Evolutionary conservation across 23 red algal genomes (phyloP).

Genomic region (Gracilariopsis chorda): DNA sequence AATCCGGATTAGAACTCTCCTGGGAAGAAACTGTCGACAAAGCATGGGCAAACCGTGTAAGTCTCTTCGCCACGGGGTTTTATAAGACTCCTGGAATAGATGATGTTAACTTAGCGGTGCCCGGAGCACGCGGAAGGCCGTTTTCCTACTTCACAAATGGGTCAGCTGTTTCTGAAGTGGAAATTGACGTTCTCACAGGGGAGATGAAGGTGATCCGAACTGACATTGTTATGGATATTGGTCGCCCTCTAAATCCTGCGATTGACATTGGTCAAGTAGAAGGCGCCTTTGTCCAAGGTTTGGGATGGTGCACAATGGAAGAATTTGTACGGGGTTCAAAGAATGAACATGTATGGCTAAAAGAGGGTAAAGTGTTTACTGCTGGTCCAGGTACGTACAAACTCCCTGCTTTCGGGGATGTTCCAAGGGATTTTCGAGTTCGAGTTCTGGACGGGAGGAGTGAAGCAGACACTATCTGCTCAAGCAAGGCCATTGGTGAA

Average conservation of each 20-base stretch:
- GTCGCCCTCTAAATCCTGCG: slow-evolving; percentile 72
- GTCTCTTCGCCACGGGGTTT: slow-evolving; percentile 75
- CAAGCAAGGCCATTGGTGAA: slow-evolving; percentile 85
- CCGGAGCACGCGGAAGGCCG: slow-evolving; percentile 44
- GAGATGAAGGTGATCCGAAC: slow-evolving; percentile 35
- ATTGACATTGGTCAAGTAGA: slow-evolving; percentile 93
- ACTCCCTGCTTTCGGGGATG: slow-evolving; percentile 72
- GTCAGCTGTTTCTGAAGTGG: slow-evolving; percentile 80
- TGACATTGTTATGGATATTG: slow-evolving; percentile 85
- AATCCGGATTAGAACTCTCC: neutral
- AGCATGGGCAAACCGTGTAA: slow-evolving; percentile 66
- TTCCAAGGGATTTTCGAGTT: slow-evolving; percentile 75
- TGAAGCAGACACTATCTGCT: slow-evolving; percentile 63
- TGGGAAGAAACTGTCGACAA: slow-evolving; percentile 57
- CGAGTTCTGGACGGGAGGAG: slow-evolving; percentile 38
- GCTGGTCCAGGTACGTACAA: slow-evolving; percentile 85
- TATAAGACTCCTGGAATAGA: slow-evolving; percentile 79
- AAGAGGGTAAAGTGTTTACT: slow-evolving; percentile 36
- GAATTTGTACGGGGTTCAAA: slow-evolving; percentile 71
- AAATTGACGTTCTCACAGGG: slow-evolving; percentile 77
- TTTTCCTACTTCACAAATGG: slow-evolving; percentile 87
- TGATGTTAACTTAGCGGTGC: slow-evolving; percentile 49
- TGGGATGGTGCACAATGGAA: slow-evolving; percentile 89
- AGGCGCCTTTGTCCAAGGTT: slow-evolving; percentile 86
- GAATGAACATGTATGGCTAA: slow-evolving; percentile 44